Percentiles rank a stretch among this genome's conserved stretches.
Evolutionary conservation across 2,329 filamentous ascomycete species (phyloP).

Genomic region (Penicillium sp.): DNA sequence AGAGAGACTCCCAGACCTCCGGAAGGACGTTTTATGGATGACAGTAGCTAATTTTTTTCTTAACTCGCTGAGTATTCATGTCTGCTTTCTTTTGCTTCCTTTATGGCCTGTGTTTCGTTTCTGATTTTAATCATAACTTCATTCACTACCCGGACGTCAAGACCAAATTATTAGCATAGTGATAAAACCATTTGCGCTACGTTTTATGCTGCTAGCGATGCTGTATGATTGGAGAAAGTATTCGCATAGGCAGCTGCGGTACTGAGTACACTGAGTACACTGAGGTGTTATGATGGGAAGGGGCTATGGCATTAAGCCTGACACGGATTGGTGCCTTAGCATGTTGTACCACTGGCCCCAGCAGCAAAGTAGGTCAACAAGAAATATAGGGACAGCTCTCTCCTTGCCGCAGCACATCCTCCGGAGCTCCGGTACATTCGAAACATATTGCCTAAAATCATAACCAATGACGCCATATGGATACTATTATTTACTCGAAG

Average conservation of each 20-base stretch:
- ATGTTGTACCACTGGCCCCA: too few relatives aligned
- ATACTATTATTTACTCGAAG: too few relatives aligned
- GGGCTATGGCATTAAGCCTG: too few relatives aligned
- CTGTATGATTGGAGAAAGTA: background rate
- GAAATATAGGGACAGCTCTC: too few relatives aligned
- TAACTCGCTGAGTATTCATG: background rate
- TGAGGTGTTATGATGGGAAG: too few relatives aligned
- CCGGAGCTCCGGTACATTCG: too few relatives aligned
- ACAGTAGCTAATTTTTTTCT: background rate
- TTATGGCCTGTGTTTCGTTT: background rate
- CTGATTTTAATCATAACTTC: slow-evolving; percentile 1
- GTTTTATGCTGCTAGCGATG: background rate
- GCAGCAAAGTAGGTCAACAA: too few relatives aligned
- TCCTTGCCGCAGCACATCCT: too few relatives aligned
- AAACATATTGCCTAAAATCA: too few relatives aligned
- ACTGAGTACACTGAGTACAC: too few relatives aligned
- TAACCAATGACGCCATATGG: too few relatives aligned
- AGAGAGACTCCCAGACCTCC: slow-evolving; percentile 1
- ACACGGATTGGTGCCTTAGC: too few relatives aligned
- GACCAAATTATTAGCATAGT: slow-evolving; percentile 5
- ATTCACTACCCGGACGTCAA: background rate
- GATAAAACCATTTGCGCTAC: background rate
- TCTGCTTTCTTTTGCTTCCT: slow-evolving; percentile 5
- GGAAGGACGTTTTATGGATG: background rate
- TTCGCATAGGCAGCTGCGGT: background rate